Evolutionary conservation across 257 asterid genomes (phyloP).

Genomic region (Voacanga thouarsii): DNA sequence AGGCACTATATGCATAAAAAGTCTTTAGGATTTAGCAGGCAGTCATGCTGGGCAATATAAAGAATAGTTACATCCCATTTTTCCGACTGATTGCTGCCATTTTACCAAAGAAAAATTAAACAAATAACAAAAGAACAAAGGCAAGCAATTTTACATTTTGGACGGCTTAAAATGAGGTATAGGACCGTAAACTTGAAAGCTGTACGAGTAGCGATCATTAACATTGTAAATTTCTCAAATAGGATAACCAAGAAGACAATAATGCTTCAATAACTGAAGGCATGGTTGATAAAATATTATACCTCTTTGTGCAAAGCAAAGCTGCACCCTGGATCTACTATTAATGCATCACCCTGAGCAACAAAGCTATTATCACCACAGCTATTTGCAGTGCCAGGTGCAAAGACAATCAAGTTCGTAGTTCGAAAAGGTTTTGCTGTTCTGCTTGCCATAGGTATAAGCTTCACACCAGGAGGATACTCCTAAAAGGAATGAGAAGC

Average conservation of each 20-base stretch:
- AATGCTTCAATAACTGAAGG: background rate
- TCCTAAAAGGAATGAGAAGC: constrained; percentile 47
- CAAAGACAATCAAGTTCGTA: constrained; percentile 73
- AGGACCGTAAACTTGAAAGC: background rate
- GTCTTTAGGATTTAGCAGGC: background rate
- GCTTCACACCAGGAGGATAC: constrained; percentile 80
- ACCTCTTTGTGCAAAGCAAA: constrained; percentile 75
- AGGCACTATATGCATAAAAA: background rate
- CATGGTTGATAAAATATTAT: background rate
- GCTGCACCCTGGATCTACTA: constrained; percentile 95
- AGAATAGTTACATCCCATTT: background rate
- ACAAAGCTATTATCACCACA: constrained; percentile 32
- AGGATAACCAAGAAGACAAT: background rate
- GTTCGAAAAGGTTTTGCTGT: constrained; percentile 78
- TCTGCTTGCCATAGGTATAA: constrained; percentile 89
- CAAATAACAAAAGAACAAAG: background rate
- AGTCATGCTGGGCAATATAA: background rate
- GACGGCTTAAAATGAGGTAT: background rate
- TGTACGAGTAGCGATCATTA: background rate
- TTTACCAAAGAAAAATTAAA: background rate
- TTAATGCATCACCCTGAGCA: constrained; percentile 80
- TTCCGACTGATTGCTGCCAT: too few relatives aligned
- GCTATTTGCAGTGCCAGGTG: constrained; percentile 36
- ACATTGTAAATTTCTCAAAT: background rate
- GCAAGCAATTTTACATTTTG: background rate